phyloP scores from a whole-genome alignment of 345 rosid genomes.

The Lepidium africanum region DNA sequence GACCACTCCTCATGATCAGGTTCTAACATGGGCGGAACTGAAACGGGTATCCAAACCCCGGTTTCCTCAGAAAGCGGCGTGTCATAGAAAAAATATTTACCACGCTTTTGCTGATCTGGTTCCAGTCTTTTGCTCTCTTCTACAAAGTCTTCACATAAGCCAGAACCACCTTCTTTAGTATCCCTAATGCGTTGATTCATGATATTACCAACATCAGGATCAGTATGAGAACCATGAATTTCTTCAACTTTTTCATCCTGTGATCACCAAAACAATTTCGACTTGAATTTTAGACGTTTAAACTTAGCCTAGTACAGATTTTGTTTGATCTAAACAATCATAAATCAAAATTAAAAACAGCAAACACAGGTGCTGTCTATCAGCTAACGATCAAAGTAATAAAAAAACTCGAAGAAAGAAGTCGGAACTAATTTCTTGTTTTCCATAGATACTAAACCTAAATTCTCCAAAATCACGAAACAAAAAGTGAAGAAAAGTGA shows the following conservation, averaged over 20 bases:
- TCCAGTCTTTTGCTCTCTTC: slow-evolving; percentile 7
- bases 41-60: slow-evolving; percentile 93
- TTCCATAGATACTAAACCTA: neutral
- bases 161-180: slow-evolving; percentile 7
- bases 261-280: slow-evolving; percentile 4
- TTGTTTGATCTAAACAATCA: neutral
- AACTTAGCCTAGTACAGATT: neutral
- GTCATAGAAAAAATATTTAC: slow-evolving; percentile 80
- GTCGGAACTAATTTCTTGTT: neutral
- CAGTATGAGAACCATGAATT: neutral
- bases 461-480: neutral
- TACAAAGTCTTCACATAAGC: neutral
- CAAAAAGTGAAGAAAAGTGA: neutral
- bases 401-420: neutral
- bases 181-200: neutral
- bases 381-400: slow-evolving; percentile 6
- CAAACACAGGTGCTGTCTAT: neutral
- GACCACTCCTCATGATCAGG: slow-evolving; percentile 57
- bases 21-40: slow-evolving; percentile 88
- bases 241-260: slow-evolving; percentile 19
- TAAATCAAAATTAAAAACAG: neutral
- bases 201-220: slow-evolving; percentile 4
- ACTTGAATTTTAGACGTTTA: slow-evolving; percentile 5
- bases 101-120: slow-evolving; percentile 27
- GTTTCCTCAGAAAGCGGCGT: slow-evolving; percentile 76